Evolutionary conservation across 2,329 filamentous ascomycete genomes (phyloP).

Genomic region (Mycosphaerella sp.): DNA sequence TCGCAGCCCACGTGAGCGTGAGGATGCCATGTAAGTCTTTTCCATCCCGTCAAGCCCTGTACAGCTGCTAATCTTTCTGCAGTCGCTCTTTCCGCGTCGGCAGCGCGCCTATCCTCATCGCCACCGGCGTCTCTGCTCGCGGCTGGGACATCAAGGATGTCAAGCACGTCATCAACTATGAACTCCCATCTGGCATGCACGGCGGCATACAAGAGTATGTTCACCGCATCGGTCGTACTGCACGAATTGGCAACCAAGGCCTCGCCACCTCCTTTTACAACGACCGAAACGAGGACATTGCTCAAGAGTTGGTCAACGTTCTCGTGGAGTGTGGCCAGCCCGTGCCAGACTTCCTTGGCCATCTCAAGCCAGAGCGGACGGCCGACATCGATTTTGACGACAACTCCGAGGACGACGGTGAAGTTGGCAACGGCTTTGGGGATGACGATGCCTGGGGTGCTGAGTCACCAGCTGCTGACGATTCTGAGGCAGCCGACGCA

Average conservation of each 20-base stretch:
- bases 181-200: constrained; percentile 65
- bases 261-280: constrained; percentile 86
- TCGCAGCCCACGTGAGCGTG: constrained; percentile 82
- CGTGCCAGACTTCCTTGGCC: constrained; percentile 73
- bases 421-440: constrained; percentile 10
- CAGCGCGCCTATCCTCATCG: constrained; percentile 69
- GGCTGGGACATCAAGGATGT: constrained; percentile 85
- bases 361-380: constrained; percentile 54
- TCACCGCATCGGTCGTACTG: constrained; percentile 93
- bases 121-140: constrained; percentile 76
- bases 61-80: constrained; percentile 2
- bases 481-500: constrained; percentile 11
- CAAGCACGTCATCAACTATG: constrained; percentile 88
- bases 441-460: constrained; percentile 18
- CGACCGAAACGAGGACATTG: constrained; percentile 67
- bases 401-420: constrained; percentile 43
- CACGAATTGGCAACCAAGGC: constrained; percentile 82
- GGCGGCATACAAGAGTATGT: constrained; percentile 93
- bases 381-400: constrained; percentile 48
- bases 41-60: not conserved
- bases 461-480: constrained; percentile 6
- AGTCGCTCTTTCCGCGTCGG: constrained; percentile 72
- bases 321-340: constrained; percentile 72
- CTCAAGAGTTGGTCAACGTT: constrained; percentile 67
- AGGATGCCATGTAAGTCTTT: constrained; percentile 69